These are phyloP conservation scores for Hygrocybe coccinea DNA, from an alignment of 768 basidiomycete species.

Conservation along the genomic window DNA sequence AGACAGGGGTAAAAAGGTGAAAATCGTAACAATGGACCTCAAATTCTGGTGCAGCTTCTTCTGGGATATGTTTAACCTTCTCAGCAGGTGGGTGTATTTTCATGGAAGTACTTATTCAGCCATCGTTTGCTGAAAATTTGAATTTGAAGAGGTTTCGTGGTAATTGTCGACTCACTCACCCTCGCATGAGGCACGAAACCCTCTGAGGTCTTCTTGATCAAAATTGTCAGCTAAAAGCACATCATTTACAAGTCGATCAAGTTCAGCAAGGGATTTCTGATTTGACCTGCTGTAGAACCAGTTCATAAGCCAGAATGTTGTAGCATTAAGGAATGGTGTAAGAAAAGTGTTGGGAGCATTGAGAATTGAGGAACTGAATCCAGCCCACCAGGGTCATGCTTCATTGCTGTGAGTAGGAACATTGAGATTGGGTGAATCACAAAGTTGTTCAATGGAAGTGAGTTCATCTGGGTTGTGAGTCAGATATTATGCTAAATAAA, in stretches of 20 bases:
- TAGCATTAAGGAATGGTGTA: conserved; percentile 21
- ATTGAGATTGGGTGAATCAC: not conserved
- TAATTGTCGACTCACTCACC: conserved; percentile 14
- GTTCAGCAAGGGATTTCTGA: conserved; percentile 24
- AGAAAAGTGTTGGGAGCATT: not conserved
- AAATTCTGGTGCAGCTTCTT: conserved; percentile 13
- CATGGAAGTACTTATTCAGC: conserved; percentile 20
- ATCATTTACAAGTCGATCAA: conserved; percentile 24
- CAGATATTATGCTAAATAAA: not conserved
- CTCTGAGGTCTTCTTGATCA: conserved; percentile 10
- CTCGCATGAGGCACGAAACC: conserved; percentile 17
- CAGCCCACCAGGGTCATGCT: too few relatives aligned
- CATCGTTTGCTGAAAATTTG: conserved; percentile 9
- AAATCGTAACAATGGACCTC: too few relatives aligned
- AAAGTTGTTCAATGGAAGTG: not conserved
- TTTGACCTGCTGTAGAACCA: conserved; percentile 27
- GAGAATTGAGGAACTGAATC: too few relatives aligned
- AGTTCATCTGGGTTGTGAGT: not conserved
- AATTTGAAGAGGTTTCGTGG: too few relatives aligned
- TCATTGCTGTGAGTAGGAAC: not conserved
- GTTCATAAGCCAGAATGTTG: conserved; percentile 22
- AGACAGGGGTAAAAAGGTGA: too few relatives aligned
- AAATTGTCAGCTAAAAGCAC: conserved; percentile 13
- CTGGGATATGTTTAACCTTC: conserved; percentile 11
- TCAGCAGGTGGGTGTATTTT: conserved; percentile 22